Percentiles rank a stretch among this genome's conserved stretches.
Conservation (phyloP, 1,139 yeast genomes). For the Blastobotrys ciferrii region DNA sequence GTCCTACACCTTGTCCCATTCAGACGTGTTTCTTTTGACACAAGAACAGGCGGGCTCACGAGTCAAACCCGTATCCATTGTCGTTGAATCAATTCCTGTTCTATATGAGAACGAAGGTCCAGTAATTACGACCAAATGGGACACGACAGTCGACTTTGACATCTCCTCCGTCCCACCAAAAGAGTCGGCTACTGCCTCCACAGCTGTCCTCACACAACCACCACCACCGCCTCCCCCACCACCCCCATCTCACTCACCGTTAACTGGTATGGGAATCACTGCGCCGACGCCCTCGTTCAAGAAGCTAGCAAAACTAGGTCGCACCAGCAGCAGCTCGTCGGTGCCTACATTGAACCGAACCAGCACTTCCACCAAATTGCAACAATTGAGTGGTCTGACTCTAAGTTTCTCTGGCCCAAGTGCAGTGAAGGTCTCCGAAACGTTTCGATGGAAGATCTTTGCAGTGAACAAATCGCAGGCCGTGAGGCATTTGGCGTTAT, state of each 20-base stretch:
- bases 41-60: conserved; percentile 19
- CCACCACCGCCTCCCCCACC: conserved; percentile 9
- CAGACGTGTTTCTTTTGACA: conserved; percentile 25
- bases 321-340: conserved; percentile 17
- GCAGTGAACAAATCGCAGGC: conserved; percentile 56
- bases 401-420: conserved; percentile 66
- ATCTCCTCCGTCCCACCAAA: conserved; percentile 41
- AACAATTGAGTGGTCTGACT: conserved; percentile 44
- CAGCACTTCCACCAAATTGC: conserved; percentile 6
- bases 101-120: conserved; percentile 33
- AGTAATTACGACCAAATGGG: conserved; percentile 54
- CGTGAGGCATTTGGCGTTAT: conserved; percentile 45
- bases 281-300: conserved; percentile 13
- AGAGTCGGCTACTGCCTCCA: conserved; percentile 13
- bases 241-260: conserved; percentile 8
- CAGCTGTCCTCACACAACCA: conserved; percentile 10
- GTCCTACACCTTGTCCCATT: conserved; percentile 29
- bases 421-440: conserved; percentile 57
- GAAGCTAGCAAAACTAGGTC: conserved; percentile 10
- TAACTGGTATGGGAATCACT: conserved; percentile 5
- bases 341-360: conserved; percentile 12
- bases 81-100: conserved; percentile 26
- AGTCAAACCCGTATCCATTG: conserved; percentile 29
- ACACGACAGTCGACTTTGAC: conserved; percentile 60
- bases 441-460: conserved; percentile 63